Base-by-base conservation (phyloP, 257 asterid genomes). In the Rubia yunnanensis region DNA sequence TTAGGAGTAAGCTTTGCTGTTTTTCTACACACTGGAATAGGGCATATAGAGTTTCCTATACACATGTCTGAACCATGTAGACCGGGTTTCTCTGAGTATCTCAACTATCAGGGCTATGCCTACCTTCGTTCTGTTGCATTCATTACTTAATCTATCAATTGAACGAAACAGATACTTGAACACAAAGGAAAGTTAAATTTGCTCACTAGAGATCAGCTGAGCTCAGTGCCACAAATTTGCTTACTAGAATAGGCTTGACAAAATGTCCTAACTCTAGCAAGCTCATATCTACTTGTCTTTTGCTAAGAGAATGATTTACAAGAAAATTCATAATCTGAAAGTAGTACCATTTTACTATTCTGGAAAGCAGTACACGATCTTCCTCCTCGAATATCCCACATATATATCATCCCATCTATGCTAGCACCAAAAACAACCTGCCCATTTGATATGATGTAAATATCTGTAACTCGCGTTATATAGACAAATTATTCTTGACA, bases 311-410 rank as follows among this genome's bases (percentile, higher is more conserved):
- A 20, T 20, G 17, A 17, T 23, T 13, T 53, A 60, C 60, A 4
- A 60, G 14, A 20, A 65, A 60, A 2, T 1, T 44, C 67, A 24
- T 20, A 46, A 23, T 63, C 18, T 30, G 17, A 78, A 66, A 71
- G 24, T 31, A 35, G 32, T 79, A 92, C 96, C 97, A 76, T 87
- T 70, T 77, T 87, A 74, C 79, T 81, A 77, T 82, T 85, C 73
- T 85, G 80, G 64, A 92, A 89, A 78, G 94, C 83, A 61, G 83
- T 66, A 38, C 82, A 61, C 56, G 88, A 78, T 74, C 82, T 84
- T 76, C 97, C 97, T 68, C 99, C 99, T 54, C 97, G 95, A 44
- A 89, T 80, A 78, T 92, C 99, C 99, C 99, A 92, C 83, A 83
- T 80, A 60, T 70, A 79, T 73, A 92, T 72, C 70, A 66, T 76